Conservation (phyloP, 768 basidiomycete species). For the Leucogyrophana mollusca region DNA sequence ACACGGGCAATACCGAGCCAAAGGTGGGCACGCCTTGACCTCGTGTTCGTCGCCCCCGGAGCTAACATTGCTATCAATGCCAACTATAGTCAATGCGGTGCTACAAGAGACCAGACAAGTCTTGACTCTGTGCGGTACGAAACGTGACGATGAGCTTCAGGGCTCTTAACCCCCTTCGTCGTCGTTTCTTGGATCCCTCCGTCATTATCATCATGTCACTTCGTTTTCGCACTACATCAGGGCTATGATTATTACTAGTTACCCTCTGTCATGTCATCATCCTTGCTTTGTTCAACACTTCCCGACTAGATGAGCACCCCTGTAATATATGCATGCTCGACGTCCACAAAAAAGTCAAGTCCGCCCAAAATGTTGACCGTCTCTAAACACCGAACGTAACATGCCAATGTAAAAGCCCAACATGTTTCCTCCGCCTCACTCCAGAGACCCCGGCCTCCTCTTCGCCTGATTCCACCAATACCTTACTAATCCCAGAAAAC, state of each 20-base stretch:
- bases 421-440: too few relatives aligned
- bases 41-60: neutral
- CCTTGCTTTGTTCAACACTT: too few relatives aligned
- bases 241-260: neutral
- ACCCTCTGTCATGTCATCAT: too few relatives aligned
- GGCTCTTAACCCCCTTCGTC: slow-evolving; percentile 1
- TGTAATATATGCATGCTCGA: slow-evolving; percentile 1
- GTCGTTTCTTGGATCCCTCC: too few relatives aligned
- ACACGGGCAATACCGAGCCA: slow-evolving; percentile 40
- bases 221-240: neutral
- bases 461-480: slow-evolving; percentile 65
- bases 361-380: too few relatives aligned
- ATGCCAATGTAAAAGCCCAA: too few relatives aligned
- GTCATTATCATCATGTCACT: neutral
- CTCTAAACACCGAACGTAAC: too few relatives aligned
- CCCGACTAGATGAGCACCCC: too few relatives aligned
- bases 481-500: slow-evolving; percentile 48
- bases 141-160: slow-evolving; percentile 31
- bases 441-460: slow-evolving; percentile 21
- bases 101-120: slow-evolving; percentile 46
- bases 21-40: slow-evolving; percentile 26
- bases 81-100: slow-evolving; percentile 34
- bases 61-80: slow-evolving; percentile 8
- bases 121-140: slow-evolving; percentile 43
- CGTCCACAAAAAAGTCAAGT: too few relatives aligned